Base-by-base conservation (phyloP, 2,329 filamentous ascomycete genomes). In the Elsinoe perseae region DNA sequence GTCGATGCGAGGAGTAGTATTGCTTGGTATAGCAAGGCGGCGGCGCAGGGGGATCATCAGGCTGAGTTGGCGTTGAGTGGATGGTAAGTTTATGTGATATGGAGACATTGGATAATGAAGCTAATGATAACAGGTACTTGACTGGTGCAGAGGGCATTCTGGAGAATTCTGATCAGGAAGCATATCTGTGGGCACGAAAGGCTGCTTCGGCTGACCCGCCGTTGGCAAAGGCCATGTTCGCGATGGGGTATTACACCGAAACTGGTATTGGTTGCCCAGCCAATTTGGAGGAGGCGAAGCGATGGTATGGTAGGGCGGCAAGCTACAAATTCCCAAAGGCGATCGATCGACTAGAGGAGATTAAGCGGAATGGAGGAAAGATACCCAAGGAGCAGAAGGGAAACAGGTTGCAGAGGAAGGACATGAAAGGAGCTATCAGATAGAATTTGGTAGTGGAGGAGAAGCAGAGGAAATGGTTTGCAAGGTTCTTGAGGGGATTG, bases 271-370 rank as follows among this genome's bases (percentile, higher is more conserved):
- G 93, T 27, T 84, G 89, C 61, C 78, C 85, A 14, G 83, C 87
- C 7, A 95, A 92, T 69, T 66, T 96, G 64, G 93, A 98, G 65
- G 93, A 97, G 73, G 93, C 92, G 20, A 96, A 95, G 78, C 82
- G 90, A 64, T 98, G 93, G 93, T 98, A 98, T 73, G 96, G 91
- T 81, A 81, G 92, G 70, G 91, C 93, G 72, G 93, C 93, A 95
- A 92, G 91, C 58, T 92, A 97, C 75, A 89, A 95, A 66, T 95
- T 95, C 68, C 87, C 88, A 43, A 95, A 96, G 71, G 93, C 93
- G 12, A 84, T 92, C 57, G 90, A 96, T 67, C 82, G 92, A 48
- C 80, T 98, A 4, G 92, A 97, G 68, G 93, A 97, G 63, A 79
- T 98, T 56, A 95, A 95, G 73, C 82, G 83, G 60, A 83, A 85